Percentiles rank a stretch among this genome's conserved stretches.
Conservation (phyloP, 768 basidiomycete species). For the Lentinula raphanica region DNA sequence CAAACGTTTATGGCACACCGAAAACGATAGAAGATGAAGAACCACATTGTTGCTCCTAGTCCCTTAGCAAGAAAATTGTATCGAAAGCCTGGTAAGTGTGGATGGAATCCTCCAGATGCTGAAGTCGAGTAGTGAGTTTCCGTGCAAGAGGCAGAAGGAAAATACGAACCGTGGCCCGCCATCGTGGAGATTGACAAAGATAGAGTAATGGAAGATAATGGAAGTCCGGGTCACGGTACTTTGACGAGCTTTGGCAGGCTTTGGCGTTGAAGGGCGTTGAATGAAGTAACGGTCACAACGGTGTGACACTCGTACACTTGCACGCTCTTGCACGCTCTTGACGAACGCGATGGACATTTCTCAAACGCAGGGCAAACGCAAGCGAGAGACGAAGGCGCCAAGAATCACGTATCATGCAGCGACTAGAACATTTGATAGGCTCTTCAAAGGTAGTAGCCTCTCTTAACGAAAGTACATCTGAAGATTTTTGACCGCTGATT, state of each 20-base stretch:
- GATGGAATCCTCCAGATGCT: constrained; percentile 76
- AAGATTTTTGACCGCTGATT: not conserved
- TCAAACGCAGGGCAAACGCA: constrained; percentile 38
- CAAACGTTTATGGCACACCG: constrained; percentile 50
- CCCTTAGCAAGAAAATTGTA: constrained; percentile 79
- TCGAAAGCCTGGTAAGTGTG: constrained; percentile 74
- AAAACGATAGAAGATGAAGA: constrained; percentile 96
- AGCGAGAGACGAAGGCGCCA: constrained; percentile 34
- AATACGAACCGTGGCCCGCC: constrained; percentile 31
- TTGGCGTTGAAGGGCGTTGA: too few species aligned
- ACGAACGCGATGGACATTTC: constrained; percentile 10
- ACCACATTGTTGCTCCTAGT: constrained; percentile 94
- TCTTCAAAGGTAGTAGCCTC: constrained; percentile 41
- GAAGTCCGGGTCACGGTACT: too few species aligned
- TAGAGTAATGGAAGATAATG: too few species aligned
- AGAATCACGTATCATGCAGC: constrained; percentile 41
- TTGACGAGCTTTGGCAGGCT: not conserved
- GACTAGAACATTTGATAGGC: constrained; percentile 41
- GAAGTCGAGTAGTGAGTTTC: not conserved
- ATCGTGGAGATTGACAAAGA: constrained; percentile 20
- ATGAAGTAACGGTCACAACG: not conserved
- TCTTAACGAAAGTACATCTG: not conserved
- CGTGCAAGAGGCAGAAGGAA: not conserved
- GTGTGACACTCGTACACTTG: too few species aligned
- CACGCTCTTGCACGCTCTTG: constrained; percentile 4